A percentile compares a stretch with the other conserved stretches of the same genome.
Evolutionary conservation across 108 stramenopile genomes (phyloP).

Genomic region (Cyclotella atomus): DNA sequence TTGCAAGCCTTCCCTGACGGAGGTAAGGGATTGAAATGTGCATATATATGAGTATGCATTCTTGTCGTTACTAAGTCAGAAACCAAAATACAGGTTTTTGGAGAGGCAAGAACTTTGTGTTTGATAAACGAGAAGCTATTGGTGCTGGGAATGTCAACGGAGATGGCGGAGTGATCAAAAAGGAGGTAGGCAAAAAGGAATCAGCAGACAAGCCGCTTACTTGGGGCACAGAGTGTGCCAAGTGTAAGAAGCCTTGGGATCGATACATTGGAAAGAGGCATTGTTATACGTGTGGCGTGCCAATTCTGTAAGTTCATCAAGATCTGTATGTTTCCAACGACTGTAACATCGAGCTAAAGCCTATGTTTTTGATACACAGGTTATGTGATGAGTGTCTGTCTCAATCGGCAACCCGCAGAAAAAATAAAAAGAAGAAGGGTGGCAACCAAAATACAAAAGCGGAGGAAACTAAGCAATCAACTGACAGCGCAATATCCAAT

Average conservation of each 20-base stretch:
- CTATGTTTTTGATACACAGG: no score
- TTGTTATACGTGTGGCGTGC: slow-evolving; percentile 89
- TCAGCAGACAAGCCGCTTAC: slow-evolving; percentile 21
- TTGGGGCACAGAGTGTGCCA: slow-evolving; percentile 56
- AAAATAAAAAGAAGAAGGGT: slow-evolving; percentile 31
- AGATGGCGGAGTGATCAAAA: slow-evolving; percentile 79
- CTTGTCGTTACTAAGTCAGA: no score
- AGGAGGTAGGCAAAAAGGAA: slow-evolving; percentile 41
- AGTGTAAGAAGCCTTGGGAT: slow-evolving; percentile 84
- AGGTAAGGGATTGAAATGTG: no score
- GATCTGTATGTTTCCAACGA: no score
- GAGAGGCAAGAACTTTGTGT: slow-evolving; percentile 84
- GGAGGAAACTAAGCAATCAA: not conserved
- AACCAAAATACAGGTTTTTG: no score
- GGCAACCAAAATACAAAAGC: slow-evolving; percentile 2
- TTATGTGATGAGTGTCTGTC: slow-evolving; percentile 88
- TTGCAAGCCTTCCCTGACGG: slow-evolving; percentile 86
- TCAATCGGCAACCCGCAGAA: slow-evolving; percentile 28
- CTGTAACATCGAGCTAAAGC: no score
- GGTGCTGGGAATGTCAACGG: slow-evolving; percentile 76
- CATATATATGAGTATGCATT: no score
- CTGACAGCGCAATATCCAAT: no score
- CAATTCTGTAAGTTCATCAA: no score
- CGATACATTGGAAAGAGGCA: slow-evolving; percentile 92
- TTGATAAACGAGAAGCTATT: slow-evolving; percentile 91